Base-by-base conservation (phyloP, 768 basidiomycete genomes). In the Psilocybe subaeruginosa region DNA sequence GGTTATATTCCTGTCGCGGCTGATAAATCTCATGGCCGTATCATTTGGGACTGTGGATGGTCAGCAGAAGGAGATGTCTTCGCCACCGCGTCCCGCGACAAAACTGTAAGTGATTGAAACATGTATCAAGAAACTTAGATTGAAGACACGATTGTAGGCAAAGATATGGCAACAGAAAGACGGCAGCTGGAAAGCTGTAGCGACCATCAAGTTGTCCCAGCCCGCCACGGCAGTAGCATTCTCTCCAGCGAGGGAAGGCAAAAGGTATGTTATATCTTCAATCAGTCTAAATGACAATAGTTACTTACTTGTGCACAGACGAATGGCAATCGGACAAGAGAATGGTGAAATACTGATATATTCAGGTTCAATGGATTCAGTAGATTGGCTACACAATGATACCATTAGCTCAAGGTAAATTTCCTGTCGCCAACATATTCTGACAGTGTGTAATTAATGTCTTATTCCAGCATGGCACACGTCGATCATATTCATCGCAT, bases 11-110 rank as follows among this genome's bases (percentile, higher is more conserved):
- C 88, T 2, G 68, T 88, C 19, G 85, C 85, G 4, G 82, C 85
- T 14, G 87, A 95, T 59, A 97, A 93, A 75, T 88, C 93, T 0
- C 97, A 99, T 73, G 84, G 85, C 1, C 85, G 97, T 41, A 97
- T 99, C 68, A 91, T 99, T 37, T 96, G 97, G 95, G 97, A 99
- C 72, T 93, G 92, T 68, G 85, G 88, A 12, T 99, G 96, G 95
- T 82, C 91, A 1, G 69, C 76, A 1, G 89, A 93, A 65, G 87
- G 88, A 6, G 83, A 88, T 66, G 69, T 90, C 14, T 99, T 99
- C 69, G 95, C 88, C 9, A 99, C 97, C 2, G 96, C 93, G 1
- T 95, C 96, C 2, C 85, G 97, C 46, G 97, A 99, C 75, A 99
- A 97, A 77, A 93, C 92, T 12, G 96, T 93, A 65, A 2, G 58